Evolutionary conservation across 257 asterid genomes (phyloP), one percentile per base, ranked within the genome.

Genomic region (Rhazya stricta): DNA sequence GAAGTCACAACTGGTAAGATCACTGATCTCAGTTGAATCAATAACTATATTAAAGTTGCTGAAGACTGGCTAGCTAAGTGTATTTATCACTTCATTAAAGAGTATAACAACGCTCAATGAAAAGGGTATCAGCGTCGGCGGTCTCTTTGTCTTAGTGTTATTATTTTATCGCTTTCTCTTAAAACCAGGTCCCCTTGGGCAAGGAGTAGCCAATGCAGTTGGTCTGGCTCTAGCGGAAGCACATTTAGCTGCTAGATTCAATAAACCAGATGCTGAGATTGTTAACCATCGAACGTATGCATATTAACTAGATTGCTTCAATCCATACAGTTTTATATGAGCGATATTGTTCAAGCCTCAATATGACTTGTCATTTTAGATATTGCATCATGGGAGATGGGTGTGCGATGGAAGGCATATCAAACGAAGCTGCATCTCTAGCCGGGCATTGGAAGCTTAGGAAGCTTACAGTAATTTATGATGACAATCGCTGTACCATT

Each of bases 391-490:
- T 82, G 88, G 90, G 87, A 0, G 89, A 88, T 77, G 89, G 92
- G 0, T 88, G 92, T 76, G 83, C 88, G 27, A 88, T 88, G 90
- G 92, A 88, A 66, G 90, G 89, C 74, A 82, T 86, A 77, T 74
- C 92, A 12, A 57, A 85, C 19, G 89, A 88, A 81, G 90, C 89
- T 46, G 85, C 88, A 12, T 88, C 92, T 6, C 70, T 88, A 60
- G 92, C 92, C 5, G 88, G 86, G 1, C 92, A 86, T 51, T 88
- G 92, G 92, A 81, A 81, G 81, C 90, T 88, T 62, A 75, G 80
- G 76, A 88, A 88, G 82, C 83, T 88, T 54, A 86, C 86, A 1
- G 13, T 83, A 32, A 80, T 88, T 37, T 86, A 88, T 37, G 90
- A 88, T n/a, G 87, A 84, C 74, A 84, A 88, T 66, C 69, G 67